phyloP scores from a whole-genome alignment of 2,329 filamentous ascomycete species.

The Cladosporium sp. region DNA sequence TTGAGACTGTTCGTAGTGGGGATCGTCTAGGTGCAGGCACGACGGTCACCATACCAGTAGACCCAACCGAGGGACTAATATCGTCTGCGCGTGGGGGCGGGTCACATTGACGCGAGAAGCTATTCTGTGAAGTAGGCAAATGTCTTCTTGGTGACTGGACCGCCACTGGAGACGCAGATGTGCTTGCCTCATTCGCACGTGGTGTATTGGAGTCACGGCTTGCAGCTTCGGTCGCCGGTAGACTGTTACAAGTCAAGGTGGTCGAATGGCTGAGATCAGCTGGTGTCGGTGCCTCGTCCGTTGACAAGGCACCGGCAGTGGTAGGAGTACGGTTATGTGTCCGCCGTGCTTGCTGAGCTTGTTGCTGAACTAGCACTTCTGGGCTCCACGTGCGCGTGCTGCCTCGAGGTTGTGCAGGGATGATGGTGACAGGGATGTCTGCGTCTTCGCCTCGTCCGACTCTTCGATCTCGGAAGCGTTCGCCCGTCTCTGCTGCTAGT shows the following conservation, averaged over 20 bases:
- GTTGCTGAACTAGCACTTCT: constrained; percentile 14
- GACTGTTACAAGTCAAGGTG: constrained; percentile 21
- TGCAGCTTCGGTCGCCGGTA: constrained; percentile 8
- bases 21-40: constrained; percentile 30
- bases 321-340: constrained; percentile 4
- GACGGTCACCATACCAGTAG: constrained; percentile 24
- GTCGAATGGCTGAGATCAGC: constrained; percentile 21
- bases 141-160: constrained; percentile 14
- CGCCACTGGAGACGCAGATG: constrained; percentile 23
- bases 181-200: constrained; percentile 9
- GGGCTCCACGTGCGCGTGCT: constrained; percentile 57
- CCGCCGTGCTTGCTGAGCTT: constrained; percentile 5
- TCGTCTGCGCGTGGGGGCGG: constrained; percentile 33
- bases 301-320: neutral
- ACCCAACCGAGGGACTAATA: constrained; percentile 29
- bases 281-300: constrained; percentile 1
- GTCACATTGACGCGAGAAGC: constrained; percentile 14
- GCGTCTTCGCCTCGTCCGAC: constrained; percentile 38
- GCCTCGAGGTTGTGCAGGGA: constrained; percentile 58
- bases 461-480: constrained; percentile 44
- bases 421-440: constrained; percentile 59
- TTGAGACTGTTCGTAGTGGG: constrained; percentile 15
- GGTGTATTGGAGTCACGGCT: constrained; percentile 9
- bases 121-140: constrained; percentile 4
- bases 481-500: constrained; percentile 50